Evolutionary conservation across 192 early-diverging fungal species (phyloP), one percentile per base, ranked within the genome.

Genomic region (Coemansia sp.): DNA sequence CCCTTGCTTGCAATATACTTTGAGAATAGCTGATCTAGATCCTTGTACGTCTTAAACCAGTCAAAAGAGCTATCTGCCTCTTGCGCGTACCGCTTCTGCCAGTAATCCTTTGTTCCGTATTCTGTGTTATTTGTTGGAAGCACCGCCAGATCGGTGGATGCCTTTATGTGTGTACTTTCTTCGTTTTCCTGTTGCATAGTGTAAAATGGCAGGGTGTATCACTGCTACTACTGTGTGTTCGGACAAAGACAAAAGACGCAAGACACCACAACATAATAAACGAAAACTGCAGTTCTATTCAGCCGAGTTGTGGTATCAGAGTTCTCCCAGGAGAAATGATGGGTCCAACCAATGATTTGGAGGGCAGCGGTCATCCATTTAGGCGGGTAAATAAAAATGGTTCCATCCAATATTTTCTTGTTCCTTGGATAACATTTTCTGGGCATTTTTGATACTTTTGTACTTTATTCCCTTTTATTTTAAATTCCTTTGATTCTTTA

Each of bases 31-130:
- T 87, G 86, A 63, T 89, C 83, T 54, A 93, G 69, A 39, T 92
- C 89, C 60, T 79, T 72, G 80, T 90, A 94, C 18, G 88, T 91
- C 76, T 93, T 93, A 78, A 94, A 94, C 93, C 94, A 96, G 83
- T 95, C 94, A 76, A 93, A 96, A 0, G 87, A 86, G 41, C 70
- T 39, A 45, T 62, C 52, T 4, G 67, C 75, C 68, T 82, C 84
- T 76, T 84, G 74, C 64, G 74, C 39, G 54, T 90, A 88, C 32
- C 85, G 85, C 72, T 84, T 76, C 49, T 93, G 89, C 93, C 93
- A 95, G 81, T 93, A 95, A 63, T 89, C 86, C 56, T 85, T 75
- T 50, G 87, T 89, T 26, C 87, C 91, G 70, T 93, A 95, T 48
- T 87, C 88, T 42, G 85, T 85, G 43, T 89, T 89, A 63, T 86